A percentile compares a stretch with the other conserved stretches of the same genome.
phyloP scores from a whole-genome alignment of 228 moss, liverwort and hornwort genomes.

The Sphagnum magellanicum region DNA sequence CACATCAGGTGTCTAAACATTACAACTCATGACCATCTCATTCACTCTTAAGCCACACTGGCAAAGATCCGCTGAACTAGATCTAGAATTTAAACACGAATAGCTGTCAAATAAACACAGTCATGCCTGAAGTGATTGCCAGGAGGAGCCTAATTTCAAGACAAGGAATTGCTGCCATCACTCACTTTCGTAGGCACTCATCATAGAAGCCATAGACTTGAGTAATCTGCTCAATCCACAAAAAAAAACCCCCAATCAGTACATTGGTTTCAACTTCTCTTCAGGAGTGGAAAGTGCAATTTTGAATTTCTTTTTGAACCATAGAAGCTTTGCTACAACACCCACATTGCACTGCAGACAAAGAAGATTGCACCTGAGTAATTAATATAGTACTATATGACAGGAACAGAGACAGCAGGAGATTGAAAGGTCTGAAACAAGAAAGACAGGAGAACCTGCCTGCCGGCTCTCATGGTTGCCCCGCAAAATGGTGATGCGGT shows the following conservation, averaged over 20 bases:
- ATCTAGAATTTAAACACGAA: neutral
- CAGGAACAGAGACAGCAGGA: neutral
- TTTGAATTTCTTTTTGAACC: too few species aligned
- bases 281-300: too few species aligned
- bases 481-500: slow-evolving; percentile 54
- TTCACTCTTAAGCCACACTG: neutral
- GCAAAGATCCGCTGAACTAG: too few species aligned
- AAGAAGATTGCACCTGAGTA: too few species aligned
- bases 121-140: neutral
- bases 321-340: too few species aligned
- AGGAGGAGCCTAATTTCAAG: neutral
- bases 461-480: slow-evolving; percentile 61
- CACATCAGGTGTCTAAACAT: too few species aligned
- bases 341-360: too few species aligned
- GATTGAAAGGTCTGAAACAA: neutral
- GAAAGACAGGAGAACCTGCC: slow-evolving; percentile 3
- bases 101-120: neutral
- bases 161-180: neutral
- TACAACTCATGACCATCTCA: too few species aligned
- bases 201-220: slow-evolving; percentile 99
- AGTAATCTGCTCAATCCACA: slow-evolving; percentile 2
- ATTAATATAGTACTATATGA: neutral
- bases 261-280: neutral
- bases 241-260: neutral
- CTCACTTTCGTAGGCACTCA: slow-evolving; percentile 88